These are phyloP conservation scores for Debaryomyces robertsiae DNA, from an alignment of 1,139 yeast species.

Conservation along the genomic window DNA sequence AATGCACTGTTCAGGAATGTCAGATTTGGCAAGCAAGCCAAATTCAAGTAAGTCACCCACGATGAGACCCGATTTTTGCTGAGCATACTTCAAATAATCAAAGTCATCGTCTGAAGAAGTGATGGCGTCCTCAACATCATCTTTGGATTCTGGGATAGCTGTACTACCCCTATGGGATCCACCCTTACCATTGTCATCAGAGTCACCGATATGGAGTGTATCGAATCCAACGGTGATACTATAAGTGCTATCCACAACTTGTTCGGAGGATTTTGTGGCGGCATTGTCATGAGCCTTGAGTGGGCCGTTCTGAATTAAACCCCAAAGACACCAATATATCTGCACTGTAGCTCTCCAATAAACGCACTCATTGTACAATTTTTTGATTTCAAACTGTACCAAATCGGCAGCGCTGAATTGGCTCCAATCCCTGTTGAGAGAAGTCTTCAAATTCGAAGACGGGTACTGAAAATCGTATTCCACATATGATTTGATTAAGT, in stretches of 20 bases:
- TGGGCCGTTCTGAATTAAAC: conserved; percentile 73
- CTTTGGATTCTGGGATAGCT: conserved; percentile 14
- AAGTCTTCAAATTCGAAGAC: conserved; percentile 33
- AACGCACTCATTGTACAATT: conserved; percentile 62
- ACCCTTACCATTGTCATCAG: neutral
- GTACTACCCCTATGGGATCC: no score
- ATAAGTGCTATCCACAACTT: conserved; percentile 43
- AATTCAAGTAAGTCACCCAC: conserved; percentile 74
- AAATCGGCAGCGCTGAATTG: conserved; percentile 28
- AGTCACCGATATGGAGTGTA: conserved; percentile 28
- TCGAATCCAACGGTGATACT: conserved; percentile 41
- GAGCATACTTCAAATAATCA: conserved; percentile 74
- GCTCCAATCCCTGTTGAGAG: conserved; percentile 20
- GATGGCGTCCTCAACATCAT: conserved; percentile 33
- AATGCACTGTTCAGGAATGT: conserved; percentile 29
- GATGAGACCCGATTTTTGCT: conserved; percentile 70
- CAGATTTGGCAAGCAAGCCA: conserved; percentile 49
- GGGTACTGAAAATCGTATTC: conserved; percentile 51
- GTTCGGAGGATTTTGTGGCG: conserved; percentile 24
- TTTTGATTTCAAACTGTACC: conserved; percentile 56
- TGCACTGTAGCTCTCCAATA: conserved; percentile 84
- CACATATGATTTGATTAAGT: conserved; percentile 74
- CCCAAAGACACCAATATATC: conserved; percentile 90
- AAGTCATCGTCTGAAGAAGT: conserved; percentile 66
- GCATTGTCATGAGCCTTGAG: conserved; percentile 18